These are phyloP conservation scores for Pseudocercospora cruenta DNA, from an alignment of 2,329 filamentous ascomycete species.

Conservation along the genomic window DNA sequence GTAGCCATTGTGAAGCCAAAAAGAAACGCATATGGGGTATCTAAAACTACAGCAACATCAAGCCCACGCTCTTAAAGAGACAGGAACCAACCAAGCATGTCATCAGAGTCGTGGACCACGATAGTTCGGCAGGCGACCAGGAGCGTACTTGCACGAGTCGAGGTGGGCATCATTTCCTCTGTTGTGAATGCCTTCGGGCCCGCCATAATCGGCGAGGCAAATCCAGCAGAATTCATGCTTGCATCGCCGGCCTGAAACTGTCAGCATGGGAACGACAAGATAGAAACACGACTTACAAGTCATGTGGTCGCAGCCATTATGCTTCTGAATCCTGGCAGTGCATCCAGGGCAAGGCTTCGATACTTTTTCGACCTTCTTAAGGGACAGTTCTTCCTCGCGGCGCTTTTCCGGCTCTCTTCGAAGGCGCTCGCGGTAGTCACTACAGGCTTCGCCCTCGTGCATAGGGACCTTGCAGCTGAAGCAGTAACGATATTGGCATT, in stretches of 20 bases:
- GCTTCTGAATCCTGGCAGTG: conserved; percentile 8
- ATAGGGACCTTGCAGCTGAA: conserved; percentile 15
- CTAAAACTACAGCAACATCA: neutral
- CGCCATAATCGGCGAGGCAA: conserved; percentile 14
- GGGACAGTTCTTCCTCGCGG: conserved; percentile 5
- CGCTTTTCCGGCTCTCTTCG: conserved; percentile 6
- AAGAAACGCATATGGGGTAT: neutral
- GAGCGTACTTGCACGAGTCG: neutral
- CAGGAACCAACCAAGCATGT: neutral
- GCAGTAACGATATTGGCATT: conserved; percentile 13
- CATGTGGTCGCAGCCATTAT: conserved; percentile 10
- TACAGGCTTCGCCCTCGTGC: conserved; percentile 14
- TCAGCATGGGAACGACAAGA: neutral
- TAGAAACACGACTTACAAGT: neutral
- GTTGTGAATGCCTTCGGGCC: neutral
- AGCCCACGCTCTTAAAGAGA: neutral
- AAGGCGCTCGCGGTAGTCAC: neutral
- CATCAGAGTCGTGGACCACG: neutral
- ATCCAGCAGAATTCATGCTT: conserved; percentile 24
- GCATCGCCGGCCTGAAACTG: conserved; percentile 13
- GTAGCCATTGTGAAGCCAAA: no score
- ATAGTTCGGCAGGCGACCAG: neutral
- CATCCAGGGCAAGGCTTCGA: conserved; percentile 24
- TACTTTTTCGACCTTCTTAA: neutral
- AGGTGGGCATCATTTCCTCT: neutral